Evolutionary conservation across 306 rosid species (phyloP).

Genomic region (Lathyrus sativus): DNA sequence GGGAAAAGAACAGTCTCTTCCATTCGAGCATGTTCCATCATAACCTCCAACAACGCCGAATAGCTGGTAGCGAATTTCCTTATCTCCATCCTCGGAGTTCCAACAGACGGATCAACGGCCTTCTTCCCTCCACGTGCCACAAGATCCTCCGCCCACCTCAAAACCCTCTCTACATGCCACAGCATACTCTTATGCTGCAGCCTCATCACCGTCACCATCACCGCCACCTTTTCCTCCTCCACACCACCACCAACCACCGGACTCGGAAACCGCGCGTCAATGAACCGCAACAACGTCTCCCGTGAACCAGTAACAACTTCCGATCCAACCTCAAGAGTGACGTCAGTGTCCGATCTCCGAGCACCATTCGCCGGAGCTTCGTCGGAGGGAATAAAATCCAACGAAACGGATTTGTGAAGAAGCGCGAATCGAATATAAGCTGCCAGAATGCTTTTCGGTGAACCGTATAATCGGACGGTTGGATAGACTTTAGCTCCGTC

Average conservation of each 20-base stretch:
- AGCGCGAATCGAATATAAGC: constrained; percentile 75
- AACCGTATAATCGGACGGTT: constrained; percentile 63
- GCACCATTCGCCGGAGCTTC: constrained; percentile 30
- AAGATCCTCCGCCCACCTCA: constrained; percentile 81
- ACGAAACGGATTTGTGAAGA: constrained; percentile 57
- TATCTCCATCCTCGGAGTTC: constrained; percentile 78
- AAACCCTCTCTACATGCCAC: constrained; percentile 75
- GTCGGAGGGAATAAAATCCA: constrained; percentile 49
- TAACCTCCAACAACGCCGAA: constrained; percentile 70
- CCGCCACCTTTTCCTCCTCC: constrained; percentile 51
- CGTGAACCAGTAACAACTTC: constrained; percentile 68
- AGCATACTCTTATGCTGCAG: constrained; percentile 69
- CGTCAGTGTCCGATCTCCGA: constrained; percentile 41
- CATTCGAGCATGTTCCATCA: constrained; percentile 92
- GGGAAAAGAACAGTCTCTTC: constrained; percentile 85
- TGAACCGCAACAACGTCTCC: constrained; percentile 57
- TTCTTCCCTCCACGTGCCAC: constrained; percentile 67
- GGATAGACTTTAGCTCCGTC: constrained; percentile 52
- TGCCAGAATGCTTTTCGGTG: constrained; percentile 55
- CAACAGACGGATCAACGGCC: constrained; percentile 64
- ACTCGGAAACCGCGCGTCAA: constrained; percentile 64
- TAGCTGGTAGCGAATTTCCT: constrained; percentile 73
- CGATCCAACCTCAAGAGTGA: constrained; percentile 61
- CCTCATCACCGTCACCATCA: constrained; percentile 50
- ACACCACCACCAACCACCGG: constrained; percentile 26